Conservation (phyloP, 2,329 filamentous ascomycete genomes). For the Aspergillus quadricinctus region DNA sequence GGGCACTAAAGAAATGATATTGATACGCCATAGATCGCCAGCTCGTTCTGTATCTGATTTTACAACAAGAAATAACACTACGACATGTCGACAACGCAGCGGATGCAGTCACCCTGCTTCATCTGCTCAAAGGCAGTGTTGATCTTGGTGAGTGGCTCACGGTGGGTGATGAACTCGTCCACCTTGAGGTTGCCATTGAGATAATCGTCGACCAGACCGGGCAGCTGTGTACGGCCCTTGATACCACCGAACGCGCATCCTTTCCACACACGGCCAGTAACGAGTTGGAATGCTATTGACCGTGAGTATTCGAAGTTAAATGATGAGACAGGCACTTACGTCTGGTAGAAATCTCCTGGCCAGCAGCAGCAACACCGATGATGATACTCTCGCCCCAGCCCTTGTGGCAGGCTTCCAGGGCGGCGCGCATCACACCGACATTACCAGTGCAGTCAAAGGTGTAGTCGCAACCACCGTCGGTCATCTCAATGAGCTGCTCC, state of each 20-base stretch:
- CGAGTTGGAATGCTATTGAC: conserved; percentile 83
- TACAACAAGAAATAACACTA: neutral
- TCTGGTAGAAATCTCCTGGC: conserved; percentile 89
- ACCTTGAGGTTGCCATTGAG: conserved; percentile 88
- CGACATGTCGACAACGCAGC: conserved; percentile 74
- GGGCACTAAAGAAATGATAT: neutral
- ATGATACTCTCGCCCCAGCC: conserved; percentile 98
- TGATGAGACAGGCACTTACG: conserved; percentile 57
- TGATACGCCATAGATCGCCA: neutral
- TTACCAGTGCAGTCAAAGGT: conserved; percentile 99
- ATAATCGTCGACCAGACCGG: conserved; percentile 83
- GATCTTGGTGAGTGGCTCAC: conserved; percentile 75
- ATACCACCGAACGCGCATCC: conserved; percentile 97
- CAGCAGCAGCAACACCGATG: conserved; percentile 93
- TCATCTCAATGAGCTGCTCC: conserved; percentile 93
- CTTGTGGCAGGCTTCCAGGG: conserved; percentile 97
- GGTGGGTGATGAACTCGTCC: conserved; percentile 98
- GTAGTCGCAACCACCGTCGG: conserved; percentile 96
- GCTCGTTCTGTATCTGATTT: conserved; percentile 4
- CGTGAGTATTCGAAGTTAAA: conserved; percentile 7
- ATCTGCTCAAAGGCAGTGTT: conserved; percentile 89
- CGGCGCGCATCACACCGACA: conserved; percentile 89
- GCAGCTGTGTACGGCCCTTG: conserved; percentile 92
- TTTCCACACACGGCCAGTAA: conserved; percentile 96
- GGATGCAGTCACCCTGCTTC: conserved; percentile 96